Base-by-base conservation (phyloP, 495 filamentous ascomycete genomes). In the Aspergillus incahuasiensis region DNA sequence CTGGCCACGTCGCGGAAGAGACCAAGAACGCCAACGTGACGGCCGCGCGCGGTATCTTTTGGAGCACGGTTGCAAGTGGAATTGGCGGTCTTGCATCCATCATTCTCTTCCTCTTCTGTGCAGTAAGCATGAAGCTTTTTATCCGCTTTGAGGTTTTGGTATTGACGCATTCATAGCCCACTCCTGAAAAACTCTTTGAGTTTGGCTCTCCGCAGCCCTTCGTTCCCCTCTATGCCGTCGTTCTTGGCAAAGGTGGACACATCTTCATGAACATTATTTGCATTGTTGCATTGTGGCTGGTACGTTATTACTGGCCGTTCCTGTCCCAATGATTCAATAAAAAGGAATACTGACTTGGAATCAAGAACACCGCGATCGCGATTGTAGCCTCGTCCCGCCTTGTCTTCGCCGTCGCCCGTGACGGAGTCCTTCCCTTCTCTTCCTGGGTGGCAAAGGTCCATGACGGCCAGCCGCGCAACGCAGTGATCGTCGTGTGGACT, bases 41-140 rank as follows among this genome's bases (percentile, higher is more conserved):
- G 44, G 79, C 79, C 16, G 80, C 80, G 0, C 72, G 76, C 28
- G 80, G 78, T 48, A 83, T 83, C 58, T 82, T 79, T 58, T 78
- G 72, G 71, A 80, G 77, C 62, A 79, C 78, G 3, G 68, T 82
- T 32, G 77, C 63, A 1, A 78, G 75, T 54, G 78, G 75, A 21
- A 60, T 80, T 50, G 75, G 78, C 13, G 79, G 77, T 21, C 64
- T 82, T 43, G 66, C 71, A 24, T 72, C 76, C 7, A 76, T 83
- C 47, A 80, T 83, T 52, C 59, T 83, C 3, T 82, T 82, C 63
- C 65, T 83, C 19, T 83, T 83, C 69, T 83, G 80, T 54, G 68
- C 74, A 18, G 74, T 77, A 54, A 46, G 74, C 66, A n/a, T 12
- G 15, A 13, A 34, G 48, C 38, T n/a, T 24, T 35, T 43, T 6